Base-by-base conservation (phyloP, 169 alveolate species). In the Theileria parva region DNA sequence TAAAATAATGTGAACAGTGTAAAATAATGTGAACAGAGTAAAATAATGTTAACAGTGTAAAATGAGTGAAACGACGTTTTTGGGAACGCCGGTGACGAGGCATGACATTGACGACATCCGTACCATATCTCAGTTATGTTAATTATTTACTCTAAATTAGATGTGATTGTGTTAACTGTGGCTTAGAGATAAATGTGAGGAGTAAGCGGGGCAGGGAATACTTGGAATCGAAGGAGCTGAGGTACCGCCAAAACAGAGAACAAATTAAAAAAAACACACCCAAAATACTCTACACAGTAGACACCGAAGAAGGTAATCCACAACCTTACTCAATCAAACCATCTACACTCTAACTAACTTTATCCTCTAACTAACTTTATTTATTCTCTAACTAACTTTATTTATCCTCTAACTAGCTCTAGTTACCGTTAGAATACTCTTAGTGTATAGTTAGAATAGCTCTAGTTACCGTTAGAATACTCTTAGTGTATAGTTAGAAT, bases 81-180 rank as follows among this genome's bases (percentile, higher is more conserved):
- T 83, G 5, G 89, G 89, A 23, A 83, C 89, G 5, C 89, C 89
- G 11, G 50, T 83, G 0, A 19, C 89, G n/a, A 83, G 76, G n/a
- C 68, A 83, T 57, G 89, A 83, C 39, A 72, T 81, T 15, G 88
- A 81, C 23, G 85, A 81, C 23, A 72, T 81, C 12, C 85, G 88
- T 81, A 81, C 6, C 76, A 32, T 27, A 37, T 37, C 4, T 2
- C 13, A 13, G 8, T 28, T 19, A 50, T 28, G 15, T 13, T 19
- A 19, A 53, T 32, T 30, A 25, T 15, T 34, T 66, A 32, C 0
- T 25, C 15, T 66, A 39, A 65, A 32, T 50, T 8, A n/a, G n/a
- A n/a, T n/a, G n/a, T 53, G 70, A 25, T 81, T 51, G n/a, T 61
- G 57, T 17, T 13, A 19, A 59, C 5, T 57, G 61, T 57, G 65